A percentile compares a stretch with the other conserved stretches of the same genome.
Conservation (phyloP, 129 eudicot species). For the Flaveria bidentis region DNA sequence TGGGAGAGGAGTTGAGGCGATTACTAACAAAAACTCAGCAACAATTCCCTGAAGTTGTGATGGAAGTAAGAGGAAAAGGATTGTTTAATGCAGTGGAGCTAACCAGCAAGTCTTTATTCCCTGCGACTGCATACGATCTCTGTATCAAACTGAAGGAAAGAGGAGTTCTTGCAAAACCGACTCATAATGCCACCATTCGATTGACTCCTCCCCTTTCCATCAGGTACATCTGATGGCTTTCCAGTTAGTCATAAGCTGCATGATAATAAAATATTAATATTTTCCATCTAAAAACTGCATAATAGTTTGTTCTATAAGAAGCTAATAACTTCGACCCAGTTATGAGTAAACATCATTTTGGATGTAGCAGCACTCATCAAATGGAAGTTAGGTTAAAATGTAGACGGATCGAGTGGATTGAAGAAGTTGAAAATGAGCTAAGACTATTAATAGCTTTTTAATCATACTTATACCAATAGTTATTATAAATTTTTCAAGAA, state of each 20-base stretch:
- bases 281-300: background rate
- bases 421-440: no score
- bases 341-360: no score
- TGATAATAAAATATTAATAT: background rate
- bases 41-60: constrained; percentile 64
- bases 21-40: constrained; percentile 57
- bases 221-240: constrained; percentile 45
- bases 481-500: no score
- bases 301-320: background rate
- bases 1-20: constrained; percentile 80
- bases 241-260: background rate
- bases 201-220: constrained; percentile 96
- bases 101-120: constrained; percentile 62
- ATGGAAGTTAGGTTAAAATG: no score
- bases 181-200: constrained; percentile 82
- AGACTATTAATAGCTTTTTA: no score
- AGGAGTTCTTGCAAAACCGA: constrained; percentile 95
- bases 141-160: constrained; percentile 88
- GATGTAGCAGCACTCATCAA: no score
- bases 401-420: no score
- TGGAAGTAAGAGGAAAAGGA: constrained; percentile 92
- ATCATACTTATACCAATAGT: no score
- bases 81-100: constrained; percentile 93
- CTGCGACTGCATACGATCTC: constrained; percentile 83
- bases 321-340: background rate